phyloP scores from a whole-genome alignment of 2,329 filamentous ascomycete species.

The Chrysoporthe puriensis region DNA sequence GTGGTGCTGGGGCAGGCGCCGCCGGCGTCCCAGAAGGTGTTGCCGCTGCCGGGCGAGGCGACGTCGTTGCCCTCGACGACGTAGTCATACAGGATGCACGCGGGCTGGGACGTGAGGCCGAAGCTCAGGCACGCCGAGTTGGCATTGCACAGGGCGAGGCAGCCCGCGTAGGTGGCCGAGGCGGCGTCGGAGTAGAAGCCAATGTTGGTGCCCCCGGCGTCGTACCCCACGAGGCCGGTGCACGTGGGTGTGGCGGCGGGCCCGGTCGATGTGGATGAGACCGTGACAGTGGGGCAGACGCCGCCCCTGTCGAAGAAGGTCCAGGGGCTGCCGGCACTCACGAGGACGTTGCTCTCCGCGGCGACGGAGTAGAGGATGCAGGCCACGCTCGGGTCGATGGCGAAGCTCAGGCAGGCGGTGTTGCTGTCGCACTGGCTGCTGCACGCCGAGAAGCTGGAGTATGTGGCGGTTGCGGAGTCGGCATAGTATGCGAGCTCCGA shows the following conservation, averaged over 20 bases:
- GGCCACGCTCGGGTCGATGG: slow-evolving; percentile 16
- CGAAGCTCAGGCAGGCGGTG: slow-evolving; percentile 25
- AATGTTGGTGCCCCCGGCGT: slow-evolving; percentile 24
- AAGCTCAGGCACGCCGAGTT: slow-evolving; percentile 27
- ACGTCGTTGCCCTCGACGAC: slow-evolving; percentile 32
- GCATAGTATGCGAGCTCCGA: slow-evolving; percentile 24
- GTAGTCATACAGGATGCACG: slow-evolving; percentile 27
- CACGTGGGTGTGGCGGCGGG: slow-evolving; percentile 26
- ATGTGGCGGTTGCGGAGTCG: slow-evolving; percentile 8
- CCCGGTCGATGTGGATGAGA: slow-evolving; percentile 4
- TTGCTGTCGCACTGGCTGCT: slow-evolving; percentile 24
- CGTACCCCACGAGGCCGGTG: slow-evolving; percentile 25
- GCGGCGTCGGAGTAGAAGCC: slow-evolving; percentile 21
- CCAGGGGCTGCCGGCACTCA: slow-evolving; percentile 36
- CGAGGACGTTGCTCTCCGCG: slow-evolving; percentile 32
- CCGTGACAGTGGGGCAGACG: slow-evolving; percentile 17
- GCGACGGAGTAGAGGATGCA: slow-evolving; percentile 26
- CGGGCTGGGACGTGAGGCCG: slow-evolving; percentile 22
- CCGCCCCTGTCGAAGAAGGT: slow-evolving; percentile 29
- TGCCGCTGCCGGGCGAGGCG: slow-evolving; percentile 36
- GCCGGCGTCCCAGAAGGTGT: slow-evolving; percentile 29
- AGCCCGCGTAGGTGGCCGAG: slow-evolving; percentile 21
- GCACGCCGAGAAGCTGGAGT: slow-evolving; percentile 22
- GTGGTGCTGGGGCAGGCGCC: slow-evolving; percentile 20
- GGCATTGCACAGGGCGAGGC: slow-evolving; percentile 23